Evolutionary conservation across 1,284 basidiomycete genomes (phyloP).

Genomic region (Cryptococcus sp.): DNA sequence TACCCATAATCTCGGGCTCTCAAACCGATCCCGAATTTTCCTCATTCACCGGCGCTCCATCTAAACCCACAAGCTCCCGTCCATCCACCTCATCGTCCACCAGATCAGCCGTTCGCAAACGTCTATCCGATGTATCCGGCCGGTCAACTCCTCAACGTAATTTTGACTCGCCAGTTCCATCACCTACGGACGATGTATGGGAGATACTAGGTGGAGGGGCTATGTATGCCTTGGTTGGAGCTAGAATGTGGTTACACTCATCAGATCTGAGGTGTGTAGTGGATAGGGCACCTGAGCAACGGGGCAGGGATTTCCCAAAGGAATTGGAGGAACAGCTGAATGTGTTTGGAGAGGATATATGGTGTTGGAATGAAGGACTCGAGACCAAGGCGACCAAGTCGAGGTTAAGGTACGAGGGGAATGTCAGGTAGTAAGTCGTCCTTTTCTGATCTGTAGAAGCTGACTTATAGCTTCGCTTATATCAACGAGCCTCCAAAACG

Average conservation of each 20-base stretch:
- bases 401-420: conserved; percentile 33
- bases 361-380: conserved; percentile 26
- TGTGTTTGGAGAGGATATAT: conserved; percentile 32
- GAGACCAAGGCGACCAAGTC: conserved; percentile 21
- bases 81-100: neutral
- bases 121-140: conserved; percentile 2
- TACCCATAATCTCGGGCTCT: too few relatives aligned
- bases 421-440: conserved; percentile 28
- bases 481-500: conserved; percentile 24
- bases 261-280: conserved; percentile 22
- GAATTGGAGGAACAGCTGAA: conserved; percentile 18
- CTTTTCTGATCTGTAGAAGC: neutral
- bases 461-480: conserved; percentile 24
- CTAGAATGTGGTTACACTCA: conserved; percentile 30
- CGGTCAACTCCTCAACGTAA: conserved; percentile 17
- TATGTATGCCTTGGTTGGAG: conserved; percentile 36
- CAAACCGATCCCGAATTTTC: too few relatives aligned
- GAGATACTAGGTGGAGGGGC: conserved; percentile 38
- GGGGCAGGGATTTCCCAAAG: conserved; percentile 13
- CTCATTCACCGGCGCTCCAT: too few relatives aligned
- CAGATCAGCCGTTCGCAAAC: neutral
- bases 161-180: conserved; percentile 7
- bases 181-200: conserved; percentile 7
- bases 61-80: too few relatives aligned
- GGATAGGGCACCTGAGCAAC: conserved; percentile 11